A percentile compares a stretch with the other conserved stretches of the same genome.
These are phyloP conservation scores for Coemansia furcata DNA, from an alignment of 192 early-diverging fungal species.

Conservation along the genomic window DNA sequence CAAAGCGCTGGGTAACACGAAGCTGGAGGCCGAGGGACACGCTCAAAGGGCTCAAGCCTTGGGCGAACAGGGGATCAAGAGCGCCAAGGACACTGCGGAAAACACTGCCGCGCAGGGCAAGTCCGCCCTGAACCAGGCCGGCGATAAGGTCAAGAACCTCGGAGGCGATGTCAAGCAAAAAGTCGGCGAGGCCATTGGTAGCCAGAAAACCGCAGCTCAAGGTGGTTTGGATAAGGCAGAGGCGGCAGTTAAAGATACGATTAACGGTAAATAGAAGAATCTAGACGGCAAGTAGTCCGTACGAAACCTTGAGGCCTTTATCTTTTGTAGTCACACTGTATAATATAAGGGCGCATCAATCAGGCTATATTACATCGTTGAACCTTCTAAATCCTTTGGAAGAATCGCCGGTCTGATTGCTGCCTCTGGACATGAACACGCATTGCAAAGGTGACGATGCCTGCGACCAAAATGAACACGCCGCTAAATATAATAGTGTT, in stretches of 20 bases:
- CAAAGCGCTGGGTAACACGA: conserved; percentile 2
- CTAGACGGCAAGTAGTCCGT: not conserved
- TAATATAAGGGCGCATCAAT: not conserved
- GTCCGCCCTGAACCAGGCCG: not conserved
- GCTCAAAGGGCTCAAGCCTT: not conserved
- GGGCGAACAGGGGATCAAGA: conserved; percentile 3
- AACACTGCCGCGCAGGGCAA: not conserved
- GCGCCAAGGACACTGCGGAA: not conserved
- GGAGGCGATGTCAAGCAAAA: not conserved
- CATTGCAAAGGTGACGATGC: conserved; percentile 11
- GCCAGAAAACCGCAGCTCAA: conserved; percentile 4
- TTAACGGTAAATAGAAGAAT: not conserved
- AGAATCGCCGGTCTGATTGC: not conserved
- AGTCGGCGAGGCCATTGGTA: not conserved
- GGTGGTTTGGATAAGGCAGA: conserved; percentile 13
- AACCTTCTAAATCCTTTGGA: conserved; percentile 22
- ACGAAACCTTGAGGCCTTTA: no score
- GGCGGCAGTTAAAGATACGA: not conserved
- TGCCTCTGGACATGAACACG: conserved; percentile 19
- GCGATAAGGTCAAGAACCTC: conserved; percentile 6
- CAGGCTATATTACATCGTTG: not conserved
- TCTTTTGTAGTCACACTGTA: no score
- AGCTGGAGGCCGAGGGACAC: not conserved
- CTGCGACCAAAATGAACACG: conserved; percentile 44
- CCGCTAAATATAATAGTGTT: conserved; percentile 45